Evolutionary conservation across 2,329 filamentous ascomycete species (phyloP), one percentile per base, ranked within the genome.

Genomic region (Apiospora hydei): DNA sequence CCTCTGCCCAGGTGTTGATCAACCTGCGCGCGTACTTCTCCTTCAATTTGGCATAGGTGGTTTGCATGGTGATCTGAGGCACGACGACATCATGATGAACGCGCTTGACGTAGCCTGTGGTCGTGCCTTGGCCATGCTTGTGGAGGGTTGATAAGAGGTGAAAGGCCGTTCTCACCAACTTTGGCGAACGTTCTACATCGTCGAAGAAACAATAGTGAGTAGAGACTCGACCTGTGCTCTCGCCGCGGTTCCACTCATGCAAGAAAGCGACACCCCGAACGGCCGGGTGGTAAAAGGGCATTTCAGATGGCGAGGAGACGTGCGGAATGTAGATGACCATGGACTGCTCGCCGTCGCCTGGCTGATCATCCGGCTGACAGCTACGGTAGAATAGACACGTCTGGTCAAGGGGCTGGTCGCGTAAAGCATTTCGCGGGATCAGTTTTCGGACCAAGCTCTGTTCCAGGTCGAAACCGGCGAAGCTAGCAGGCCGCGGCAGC

Each of bases 241-340:
- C 77, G n/a, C 78, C 73, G 4, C 82, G 73, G 69, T 86, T 79
- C 87, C 89, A 93, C 47, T 89, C 88, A 81, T 97, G 94, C 10
- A 95, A 83, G 76, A 96, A 95, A 6, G 91, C 94, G 34, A 98
- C 86, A 16, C 89, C 90, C 69, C 87, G 88, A 30, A 97, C 91
- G 70, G 88, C 86, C 30, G 96, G 96, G 79, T 98, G 95, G 82
- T 98, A 98, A 82, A 93, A 98, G 0, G 96, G 96, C 73, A 96
- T 87, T 3, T 92, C 88, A 18, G 88, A 85, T 14, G 87, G 83
- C 1, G 84, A 84, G 44, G 86, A 81, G 11, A 90, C 86, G 81
- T 98, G 95, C 10, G 96, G 94, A 7, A 93, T 86, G 80, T 97
- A 98, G 46, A 97, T 81, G 21, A 97, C 89, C 70, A 96, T 82